A percentile compares a stretch with the other conserved stretches of the same genome.
Evolutionary conservation across 1,284 basidiomycete species (phyloP).

Genomic region (Vanrija pseudolonga): DNA sequence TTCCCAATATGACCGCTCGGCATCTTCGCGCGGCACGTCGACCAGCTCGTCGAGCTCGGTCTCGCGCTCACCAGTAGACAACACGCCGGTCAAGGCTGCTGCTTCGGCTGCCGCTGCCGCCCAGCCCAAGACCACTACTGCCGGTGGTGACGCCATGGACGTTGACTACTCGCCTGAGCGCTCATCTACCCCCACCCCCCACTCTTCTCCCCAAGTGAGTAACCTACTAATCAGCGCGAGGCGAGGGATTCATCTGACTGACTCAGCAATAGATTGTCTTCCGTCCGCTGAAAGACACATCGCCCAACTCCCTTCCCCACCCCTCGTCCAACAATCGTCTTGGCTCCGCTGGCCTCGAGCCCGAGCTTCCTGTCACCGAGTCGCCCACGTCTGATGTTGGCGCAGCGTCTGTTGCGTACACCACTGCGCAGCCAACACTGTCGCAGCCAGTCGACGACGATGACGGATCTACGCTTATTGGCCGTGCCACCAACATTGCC

Average conservation of each 20-base stretch:
- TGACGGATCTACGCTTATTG: constrained; percentile 43
- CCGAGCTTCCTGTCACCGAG: not conserved
- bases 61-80: constrained; percentile 16
- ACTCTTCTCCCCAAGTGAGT: constrained; percentile 51
- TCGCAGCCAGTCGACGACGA: constrained; percentile 27
- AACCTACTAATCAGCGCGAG: not conserved
- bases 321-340: constrained; percentile 11
- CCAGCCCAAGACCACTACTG: constrained; percentile 6
- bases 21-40: constrained; percentile 30
- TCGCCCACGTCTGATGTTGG: not conserved
- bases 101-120: constrained; percentile 2
- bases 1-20: constrained; percentile 29
- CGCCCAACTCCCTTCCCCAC: constrained; percentile 44
- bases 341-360: constrained; percentile 11
- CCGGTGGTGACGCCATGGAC: constrained; percentile 25
- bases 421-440: constrained; percentile 2
- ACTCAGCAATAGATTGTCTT: constrained; percentile 41
- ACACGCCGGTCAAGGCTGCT: constrained; percentile 1
- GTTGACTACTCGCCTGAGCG: constrained; percentile 40
- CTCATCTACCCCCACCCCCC: constrained; percentile 48
- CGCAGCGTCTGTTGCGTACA: not conserved
- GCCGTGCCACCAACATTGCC: constrained; percentile 48
- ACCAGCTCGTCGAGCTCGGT: constrained; percentile 19
- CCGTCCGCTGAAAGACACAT: constrained; percentile 44
- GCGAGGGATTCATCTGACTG: constrained; percentile 18